Conservation (phyloP, 2,329 filamentous ascomycete species). For the Bipolaris gigantea region DNA sequence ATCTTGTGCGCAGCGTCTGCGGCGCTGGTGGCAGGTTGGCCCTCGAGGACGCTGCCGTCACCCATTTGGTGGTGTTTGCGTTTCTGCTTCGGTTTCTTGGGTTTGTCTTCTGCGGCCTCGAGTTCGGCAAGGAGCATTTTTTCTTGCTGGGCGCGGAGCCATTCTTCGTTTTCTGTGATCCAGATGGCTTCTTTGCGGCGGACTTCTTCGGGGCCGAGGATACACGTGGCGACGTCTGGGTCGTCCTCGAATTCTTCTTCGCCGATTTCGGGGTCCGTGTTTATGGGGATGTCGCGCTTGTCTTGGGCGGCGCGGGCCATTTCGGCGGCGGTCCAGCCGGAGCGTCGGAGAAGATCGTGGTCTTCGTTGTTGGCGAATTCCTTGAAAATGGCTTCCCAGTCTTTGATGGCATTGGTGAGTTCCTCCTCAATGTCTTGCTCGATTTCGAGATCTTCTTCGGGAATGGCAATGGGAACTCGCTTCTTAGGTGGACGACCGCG, state of each 20-base stretch:
- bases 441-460: constrained; percentile 51
- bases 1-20: constrained; percentile 52
- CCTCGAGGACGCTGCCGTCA: constrained; percentile 48
- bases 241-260: constrained; percentile 88
- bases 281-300: constrained; percentile 25
- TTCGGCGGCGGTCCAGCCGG: constrained; percentile 33
- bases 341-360: constrained; percentile 31
- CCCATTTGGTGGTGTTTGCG: constrained; percentile 45
- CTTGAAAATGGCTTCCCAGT: constrained; percentile 37
- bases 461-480: constrained; percentile 39
- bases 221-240: constrained; percentile 79
- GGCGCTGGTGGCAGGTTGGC: constrained; percentile 47
- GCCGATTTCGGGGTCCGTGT: constrained; percentile 60
- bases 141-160: constrained; percentile 81
- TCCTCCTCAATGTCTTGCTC: constrained; percentile 52
- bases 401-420: constrained; percentile 43
- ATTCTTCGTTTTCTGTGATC: constrained; percentile 94
- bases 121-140: constrained; percentile 76
- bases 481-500: constrained; percentile 43
- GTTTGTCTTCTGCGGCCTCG: constrained; percentile 55
- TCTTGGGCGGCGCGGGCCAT: constrained; percentile 33
- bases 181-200: constrained; percentile 88
- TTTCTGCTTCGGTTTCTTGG: constrained; percentile 53
- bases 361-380: constrained; percentile 34
- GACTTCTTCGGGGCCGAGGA: constrained; percentile 72